Percentiles rank a stretch among this genome's conserved stretches.
phyloP scores from a whole-genome alignment of 371 early-diverging fungal species.

The Haplosporangium sp. region DNA sequence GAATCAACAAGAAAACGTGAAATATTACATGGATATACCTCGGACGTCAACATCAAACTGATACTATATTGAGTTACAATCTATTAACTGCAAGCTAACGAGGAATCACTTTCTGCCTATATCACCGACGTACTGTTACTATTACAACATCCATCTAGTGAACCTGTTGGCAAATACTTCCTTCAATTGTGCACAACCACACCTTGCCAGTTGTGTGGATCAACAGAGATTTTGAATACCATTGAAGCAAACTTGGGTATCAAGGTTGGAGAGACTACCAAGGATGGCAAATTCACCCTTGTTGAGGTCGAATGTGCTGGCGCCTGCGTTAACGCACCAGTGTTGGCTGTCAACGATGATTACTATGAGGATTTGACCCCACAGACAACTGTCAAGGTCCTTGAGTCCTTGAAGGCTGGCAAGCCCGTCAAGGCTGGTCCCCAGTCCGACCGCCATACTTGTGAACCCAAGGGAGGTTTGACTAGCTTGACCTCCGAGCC shows the following conservation, averaged over 20 bases:
- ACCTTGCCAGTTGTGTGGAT: conserved; percentile 96
- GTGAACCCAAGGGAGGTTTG: conserved; percentile 89
- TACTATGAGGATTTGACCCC: conserved; percentile 98
- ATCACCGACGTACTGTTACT: not conserved
- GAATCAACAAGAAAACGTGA: too few relatives aligned
- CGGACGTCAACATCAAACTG: not conserved
- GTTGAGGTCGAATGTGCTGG: conserved; percentile 99
- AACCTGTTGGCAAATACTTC: conserved; percentile 98
- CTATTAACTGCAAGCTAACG: not conserved
- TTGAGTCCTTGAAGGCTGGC: conserved; percentile 89
- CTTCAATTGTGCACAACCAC: conserved; percentile 98
- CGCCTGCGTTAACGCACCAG: conserved; percentile 99
- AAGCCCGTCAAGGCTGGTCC: conserved; percentile 87
- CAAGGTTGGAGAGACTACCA: conserved; percentile 93
- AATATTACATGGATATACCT: not conserved
- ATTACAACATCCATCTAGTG: conserved; percentile 60
- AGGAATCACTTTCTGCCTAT: conserved; percentile 1
- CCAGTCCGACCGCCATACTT: conserved; percentile 84
- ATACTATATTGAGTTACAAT: not conserved
- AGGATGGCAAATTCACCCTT: conserved; percentile 94
- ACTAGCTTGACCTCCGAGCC: conserved; percentile 90
- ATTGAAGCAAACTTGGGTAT: conserved; percentile 90
- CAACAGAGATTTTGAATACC: conserved; percentile 89
- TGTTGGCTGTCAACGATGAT: conserved; percentile 97
- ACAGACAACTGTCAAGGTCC: conserved; percentile 86